A percentile compares a stretch with the other conserved stretches of the same genome.
These are phyloP conservation scores for Trametes maxima DNA, from an alignment of 768 basidiomycete genomes.

Conservation along the genomic window DNA sequence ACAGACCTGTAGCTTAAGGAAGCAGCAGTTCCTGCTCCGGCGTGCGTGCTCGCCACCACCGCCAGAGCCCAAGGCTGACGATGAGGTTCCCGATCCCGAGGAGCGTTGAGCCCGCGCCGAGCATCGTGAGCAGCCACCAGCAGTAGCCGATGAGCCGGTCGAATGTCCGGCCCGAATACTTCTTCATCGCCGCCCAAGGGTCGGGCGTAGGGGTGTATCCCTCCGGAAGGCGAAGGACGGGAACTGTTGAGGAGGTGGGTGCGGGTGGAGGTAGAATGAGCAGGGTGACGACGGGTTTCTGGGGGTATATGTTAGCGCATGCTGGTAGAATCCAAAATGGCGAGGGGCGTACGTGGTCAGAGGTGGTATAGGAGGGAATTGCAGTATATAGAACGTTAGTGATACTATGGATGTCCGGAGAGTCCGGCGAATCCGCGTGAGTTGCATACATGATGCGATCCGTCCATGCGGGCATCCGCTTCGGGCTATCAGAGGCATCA, in stretches of 20 bases:
- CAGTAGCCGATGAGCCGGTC: conserved; percentile 76
- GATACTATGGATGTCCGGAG: conserved; percentile 53
- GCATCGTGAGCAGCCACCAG: conserved; percentile 75
- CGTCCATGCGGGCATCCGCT: conserved; percentile 88
- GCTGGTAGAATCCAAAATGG: not conserved
- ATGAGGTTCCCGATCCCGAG: conserved; percentile 74
- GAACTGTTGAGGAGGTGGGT: conserved; percentile 32
- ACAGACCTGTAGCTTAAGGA: not conserved
- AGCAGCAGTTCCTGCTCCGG: conserved; percentile 10
- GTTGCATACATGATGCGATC: conserved; percentile 90
- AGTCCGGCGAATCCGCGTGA: conserved; percentile 60
- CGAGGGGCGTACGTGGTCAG: conserved; percentile 76
- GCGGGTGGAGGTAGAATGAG: conserved; percentile 51
- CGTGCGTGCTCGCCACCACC: conserved; percentile 50
- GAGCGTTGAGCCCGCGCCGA: conserved; percentile 77
- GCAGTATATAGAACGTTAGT: conserved; percentile 75
- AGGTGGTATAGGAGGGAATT: conserved; percentile 81
- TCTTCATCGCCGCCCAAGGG: conserved; percentile 55
- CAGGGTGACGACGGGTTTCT: conserved; percentile 9
- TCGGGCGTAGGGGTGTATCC: conserved; percentile 57
- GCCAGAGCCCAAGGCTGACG: conserved; percentile 66
- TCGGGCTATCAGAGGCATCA: conserved; percentile 43
- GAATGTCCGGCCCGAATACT: conserved; percentile 61
- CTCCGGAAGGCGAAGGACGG: conserved; percentile 53
- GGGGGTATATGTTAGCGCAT: not conserved